Conservation (phyloP, 768 basidiomycete species). For the Rhizopogon vesiculosus region DNA sequence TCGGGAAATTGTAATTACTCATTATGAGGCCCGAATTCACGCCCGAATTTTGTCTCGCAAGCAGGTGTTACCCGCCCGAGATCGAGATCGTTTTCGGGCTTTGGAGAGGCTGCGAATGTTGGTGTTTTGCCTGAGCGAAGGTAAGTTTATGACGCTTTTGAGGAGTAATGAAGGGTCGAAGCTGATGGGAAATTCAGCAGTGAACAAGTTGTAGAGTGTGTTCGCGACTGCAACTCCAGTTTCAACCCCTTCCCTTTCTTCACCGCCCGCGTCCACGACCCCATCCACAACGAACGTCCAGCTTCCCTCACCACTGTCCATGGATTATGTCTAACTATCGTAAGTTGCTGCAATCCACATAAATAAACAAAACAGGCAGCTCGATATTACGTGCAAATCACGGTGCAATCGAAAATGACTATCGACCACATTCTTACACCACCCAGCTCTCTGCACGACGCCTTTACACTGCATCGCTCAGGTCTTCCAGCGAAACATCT, state of each 20-base stretch:
- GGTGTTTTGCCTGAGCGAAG: slow-evolving; percentile 6
- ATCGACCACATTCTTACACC: no score
- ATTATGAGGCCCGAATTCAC: slow-evolving; percentile 31
- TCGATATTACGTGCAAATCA: no score
- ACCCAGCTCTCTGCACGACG: no score
- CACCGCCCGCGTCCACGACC: background rate
- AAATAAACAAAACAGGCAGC: no score
- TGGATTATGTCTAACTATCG: no score
- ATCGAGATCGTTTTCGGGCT: slow-evolving; percentile 75
- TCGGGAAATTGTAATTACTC: no score
- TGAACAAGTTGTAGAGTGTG: slow-evolving; percentile 16
- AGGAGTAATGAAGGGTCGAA: slow-evolving; percentile 1
- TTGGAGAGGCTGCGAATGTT: slow-evolving; percentile 35
- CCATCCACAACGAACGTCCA: slow-evolving; percentile 9
- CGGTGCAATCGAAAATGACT: no score
- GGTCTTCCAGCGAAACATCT: no score
- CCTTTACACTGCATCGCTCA: no score
- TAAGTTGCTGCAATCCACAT: no score
- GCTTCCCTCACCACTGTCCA: slow-evolving; percentile 6
- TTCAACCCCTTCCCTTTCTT: background rate
- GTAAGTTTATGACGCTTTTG: slow-evolving; percentile 8
- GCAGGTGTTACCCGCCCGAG: slow-evolving; percentile 44
- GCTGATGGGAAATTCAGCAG: slow-evolving; percentile 10
- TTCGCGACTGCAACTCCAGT: background rate
- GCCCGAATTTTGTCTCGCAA: slow-evolving; percentile 63